Evolutionary conservation across 2,329 filamentous ascomycete genomes (phyloP), one percentile per base, ranked within the genome.

Genomic region (Helminthosporium solani): DNA sequence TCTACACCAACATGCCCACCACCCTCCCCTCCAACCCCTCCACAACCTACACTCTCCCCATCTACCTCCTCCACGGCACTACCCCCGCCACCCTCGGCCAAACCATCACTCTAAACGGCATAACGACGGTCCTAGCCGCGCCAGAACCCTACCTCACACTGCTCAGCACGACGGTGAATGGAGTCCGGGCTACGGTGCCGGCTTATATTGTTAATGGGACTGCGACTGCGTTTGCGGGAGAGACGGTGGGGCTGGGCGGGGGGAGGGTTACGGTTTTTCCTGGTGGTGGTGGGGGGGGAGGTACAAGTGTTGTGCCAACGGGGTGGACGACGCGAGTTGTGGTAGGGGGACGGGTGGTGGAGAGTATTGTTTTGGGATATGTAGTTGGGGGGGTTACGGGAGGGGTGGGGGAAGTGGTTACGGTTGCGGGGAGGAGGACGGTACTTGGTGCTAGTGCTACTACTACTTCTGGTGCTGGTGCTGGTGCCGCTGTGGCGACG

Each of bases 191-290:
- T 2, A 40, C 44, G 3, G 25, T 43, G 11, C 33, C 44, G 2
- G 50, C 33, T 1, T 50, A 44, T 21, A 46, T 55, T 6, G 46
- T 50, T 33, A 37, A 30, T 12, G 46, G 47, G 5, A 39, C 44
- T 2, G 47, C 38, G n/a, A 49, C 44, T 7, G 49, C 44, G 9
- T 33, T 45, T 7, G 19, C 46, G 11, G 52, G 54, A 1, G 47
- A 58, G 42, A 54, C 49, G 9, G 46, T 60, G 1, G 53, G 40
- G 1, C 20, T 55, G 11, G 46, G 44, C 21, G 23, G 23, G 23
- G 51, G 53, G 2, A 44, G 34, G 12, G 37, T 36, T 23, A 56
- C 53, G 0, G 47, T 52, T 2, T 42, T 56, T 25, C n/a, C n/a
- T n/a, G n/a, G n/a, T n/a, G n/a, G n/a, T n/a, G n/a, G n/a, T n/a